Evolutionary conservation across 305 asterid species (phyloP).

Genomic region (Solanum hybrid): DNA sequence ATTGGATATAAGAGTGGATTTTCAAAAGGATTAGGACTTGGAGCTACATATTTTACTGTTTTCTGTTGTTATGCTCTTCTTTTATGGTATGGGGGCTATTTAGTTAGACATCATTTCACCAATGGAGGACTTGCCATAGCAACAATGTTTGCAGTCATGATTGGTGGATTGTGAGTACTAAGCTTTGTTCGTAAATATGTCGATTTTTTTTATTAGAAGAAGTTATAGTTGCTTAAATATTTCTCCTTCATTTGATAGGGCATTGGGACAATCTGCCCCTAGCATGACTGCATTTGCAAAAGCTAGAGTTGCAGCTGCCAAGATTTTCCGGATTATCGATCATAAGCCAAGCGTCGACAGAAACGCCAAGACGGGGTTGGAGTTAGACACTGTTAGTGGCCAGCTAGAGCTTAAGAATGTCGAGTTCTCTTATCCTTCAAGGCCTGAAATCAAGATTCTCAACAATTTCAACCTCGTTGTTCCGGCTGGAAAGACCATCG

Average conservation of each 20-base stretch:
- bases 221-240: not conserved
- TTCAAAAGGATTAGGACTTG: conserved; percentile 80
- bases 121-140: conserved; percentile 98
- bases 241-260: conserved; percentile 31
- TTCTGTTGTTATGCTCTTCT: conserved; percentile 92
- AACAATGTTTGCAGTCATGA: conserved; percentile 97
- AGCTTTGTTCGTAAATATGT: not conserved
- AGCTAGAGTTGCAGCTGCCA: conserved; percentile 91
- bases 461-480: conserved; percentile 54
- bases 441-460: conserved; percentile 75
- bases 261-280: conserved; percentile 93
- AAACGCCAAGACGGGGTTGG: conserved; percentile 57
- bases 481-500: conserved; percentile 90
- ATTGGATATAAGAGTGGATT: conserved; percentile 85
- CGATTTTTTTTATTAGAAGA: not conserved
- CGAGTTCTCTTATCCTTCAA: conserved; percentile 80
- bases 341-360: conserved; percentile 63
- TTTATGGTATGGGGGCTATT: conserved; percentile 92
- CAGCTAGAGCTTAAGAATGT: conserved; percentile 78
- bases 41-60: conserved; percentile 89
- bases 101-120: conserved; percentile 85
- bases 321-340: conserved; percentile 71
- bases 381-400: conserved; percentile 62
- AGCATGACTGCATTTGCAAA: conserved; percentile 93
- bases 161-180: conserved; percentile 89